phyloP scores from a whole-genome alignment of 257 asterid genomes.

The Ehretia macrophylla region DNA sequence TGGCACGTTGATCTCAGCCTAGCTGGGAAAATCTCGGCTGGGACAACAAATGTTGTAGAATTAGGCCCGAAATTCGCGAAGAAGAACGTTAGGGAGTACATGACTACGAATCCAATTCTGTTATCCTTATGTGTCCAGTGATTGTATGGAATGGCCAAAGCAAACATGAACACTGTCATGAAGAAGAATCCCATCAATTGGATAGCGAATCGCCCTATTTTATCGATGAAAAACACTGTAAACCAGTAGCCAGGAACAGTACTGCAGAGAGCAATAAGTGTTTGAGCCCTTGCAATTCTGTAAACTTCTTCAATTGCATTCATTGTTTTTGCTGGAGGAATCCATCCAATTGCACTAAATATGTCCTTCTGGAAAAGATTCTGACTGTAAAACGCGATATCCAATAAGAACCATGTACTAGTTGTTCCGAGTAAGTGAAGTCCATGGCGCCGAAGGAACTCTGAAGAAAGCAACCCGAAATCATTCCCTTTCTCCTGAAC shows the following conservation, averaged over 20 bases:
- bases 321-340: constrained; percentile 44
- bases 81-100: constrained; percentile 49
- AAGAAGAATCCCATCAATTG: too few species aligned
- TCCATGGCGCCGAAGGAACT: constrained; percentile 39
- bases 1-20: constrained; percentile 53
- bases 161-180: constrained; percentile 59
- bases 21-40: constrained; percentile 58
- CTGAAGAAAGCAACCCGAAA: constrained; percentile 34
- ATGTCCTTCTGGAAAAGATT: too few species aligned
- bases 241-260: constrained; percentile 66
- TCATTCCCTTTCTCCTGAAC: not conserved
- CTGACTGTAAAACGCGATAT: too few species aligned
- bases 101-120: constrained; percentile 37
- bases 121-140: constrained; percentile 47
- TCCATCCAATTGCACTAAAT: constrained; percentile 25
- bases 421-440: constrained; percentile 49
- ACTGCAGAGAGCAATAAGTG: constrained; percentile 45
- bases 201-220: constrained; percentile 45
- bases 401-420: too few species aligned
- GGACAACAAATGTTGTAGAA: constrained; percentile 55
- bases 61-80: constrained; percentile 58
- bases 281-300: constrained; percentile 42
- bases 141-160: constrained; percentile 40
- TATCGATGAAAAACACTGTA: constrained; percentile 42
- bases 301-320: constrained; percentile 45